Conservation (phyloP, 2,329 filamentous ascomycete genomes). For the Epichloe scottii region DNA sequence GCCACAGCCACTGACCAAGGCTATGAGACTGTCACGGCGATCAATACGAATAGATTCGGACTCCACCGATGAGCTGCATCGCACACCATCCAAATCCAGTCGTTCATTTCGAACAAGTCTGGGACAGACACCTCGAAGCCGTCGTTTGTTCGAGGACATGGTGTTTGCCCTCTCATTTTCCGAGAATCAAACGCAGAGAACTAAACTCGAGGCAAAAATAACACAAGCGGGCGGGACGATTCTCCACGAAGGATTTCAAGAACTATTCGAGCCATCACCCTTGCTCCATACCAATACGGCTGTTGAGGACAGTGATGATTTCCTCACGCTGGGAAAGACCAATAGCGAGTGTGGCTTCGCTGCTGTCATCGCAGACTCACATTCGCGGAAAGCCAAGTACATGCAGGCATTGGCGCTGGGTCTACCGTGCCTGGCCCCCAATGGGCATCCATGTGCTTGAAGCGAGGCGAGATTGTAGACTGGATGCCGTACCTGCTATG, state of each 20-base stretch:
- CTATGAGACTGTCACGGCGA: constrained; percentile 12
- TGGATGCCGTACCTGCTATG: constrained; percentile 78
- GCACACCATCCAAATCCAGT: constrained; percentile 22
- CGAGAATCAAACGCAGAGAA: constrained; percentile 27
- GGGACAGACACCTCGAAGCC: constrained; percentile 13
- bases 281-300: constrained; percentile 21
- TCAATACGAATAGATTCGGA: constrained; percentile 23
- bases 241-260: constrained; percentile 64
- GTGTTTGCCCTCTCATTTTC: constrained; percentile 72
- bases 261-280: constrained; percentile 51
- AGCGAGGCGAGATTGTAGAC: constrained; percentile 47
- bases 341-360: constrained; percentile 57
- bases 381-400: constrained; percentile 81
- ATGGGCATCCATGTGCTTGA: constrained; percentile 67
- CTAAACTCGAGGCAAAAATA: constrained; percentile 48
- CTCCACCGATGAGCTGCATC: constrained; percentile 37
- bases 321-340: constrained; percentile 39
- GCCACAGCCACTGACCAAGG: constrained; percentile 14
- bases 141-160: constrained; percentile 62
- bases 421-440: constrained; percentile 70
- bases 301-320: constrained; percentile 17
- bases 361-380: constrained; percentile 72
- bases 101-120: constrained; percentile 17
- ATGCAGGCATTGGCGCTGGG: constrained; percentile 88
- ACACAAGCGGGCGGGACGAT: constrained; percentile 58